Conservation (phyloP, 495 filamentous ascomycete genomes). For the Podospora bellae-mahoneyi region DNA sequence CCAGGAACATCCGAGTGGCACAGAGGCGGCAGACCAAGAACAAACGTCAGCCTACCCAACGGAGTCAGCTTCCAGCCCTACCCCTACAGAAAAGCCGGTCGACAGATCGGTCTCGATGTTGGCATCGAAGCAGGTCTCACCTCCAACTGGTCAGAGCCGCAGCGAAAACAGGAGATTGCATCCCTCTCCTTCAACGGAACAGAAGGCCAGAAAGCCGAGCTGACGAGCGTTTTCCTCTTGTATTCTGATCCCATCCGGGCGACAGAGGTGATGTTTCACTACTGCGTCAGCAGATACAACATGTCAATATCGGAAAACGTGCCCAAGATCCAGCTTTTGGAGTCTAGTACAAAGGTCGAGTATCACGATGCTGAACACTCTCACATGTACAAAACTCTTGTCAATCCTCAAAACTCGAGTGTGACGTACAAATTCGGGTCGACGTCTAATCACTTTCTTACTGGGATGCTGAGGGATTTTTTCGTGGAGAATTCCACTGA, state of each 20-base stretch:
- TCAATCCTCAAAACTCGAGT: neutral
- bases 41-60: neutral
- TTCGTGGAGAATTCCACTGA: neutral
- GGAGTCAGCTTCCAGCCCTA: neutral
- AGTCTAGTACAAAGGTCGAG: neutral
- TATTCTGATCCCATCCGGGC: neutral
- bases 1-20: neutral
- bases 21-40: neutral
- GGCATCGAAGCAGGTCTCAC: neutral
- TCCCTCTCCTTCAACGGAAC: neutral
- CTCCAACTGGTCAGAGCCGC: neutral
- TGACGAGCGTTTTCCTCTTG: neutral
- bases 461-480: neutral
- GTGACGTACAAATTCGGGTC: neutral
- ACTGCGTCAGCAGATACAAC: slow-evolving; percentile 3
- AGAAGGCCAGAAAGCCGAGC: neutral
- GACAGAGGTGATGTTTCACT: neutral
- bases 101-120: neutral
- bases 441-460: neutral
- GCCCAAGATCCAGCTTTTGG: neutral
- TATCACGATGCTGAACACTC: neutral
- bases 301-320: neutral
- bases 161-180: neutral
- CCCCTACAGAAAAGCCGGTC: neutral
- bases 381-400: neutral